A percentile compares a stretch with the other conserved stretches of the same genome.
Conservation (phyloP, 495 filamentous ascomycete species). For the Penicillium argentinense region DNA sequence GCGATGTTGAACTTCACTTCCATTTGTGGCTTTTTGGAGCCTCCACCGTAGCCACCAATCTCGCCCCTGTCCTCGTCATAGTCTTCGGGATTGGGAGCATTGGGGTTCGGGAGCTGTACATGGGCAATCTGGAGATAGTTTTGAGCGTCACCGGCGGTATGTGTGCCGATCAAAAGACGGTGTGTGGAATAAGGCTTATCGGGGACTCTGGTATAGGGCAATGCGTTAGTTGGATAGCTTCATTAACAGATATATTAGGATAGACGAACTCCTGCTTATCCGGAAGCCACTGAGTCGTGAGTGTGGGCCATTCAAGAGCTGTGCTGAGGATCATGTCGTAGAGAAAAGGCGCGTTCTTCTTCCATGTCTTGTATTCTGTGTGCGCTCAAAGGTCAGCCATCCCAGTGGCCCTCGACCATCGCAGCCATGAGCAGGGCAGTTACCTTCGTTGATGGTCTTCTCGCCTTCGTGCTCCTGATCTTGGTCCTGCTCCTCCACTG, state of each 20-base stretch:
- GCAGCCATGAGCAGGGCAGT: background rate
- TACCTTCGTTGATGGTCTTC: conserved; percentile 94
- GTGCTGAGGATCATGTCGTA: conserved; percentile 96
- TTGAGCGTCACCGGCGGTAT: conserved; percentile 81
- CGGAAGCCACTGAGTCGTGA: conserved; percentile 97
- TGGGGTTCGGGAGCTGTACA: conserved; percentile 81
- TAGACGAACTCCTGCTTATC: conserved; percentile 77
- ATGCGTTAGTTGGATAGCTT: no score
- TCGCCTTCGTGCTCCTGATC: conserved; percentile 75
- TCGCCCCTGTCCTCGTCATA: conserved; percentile 92
- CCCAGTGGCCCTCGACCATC: background rate
- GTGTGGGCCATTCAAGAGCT: conserved; percentile 95
- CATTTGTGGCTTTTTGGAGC: conserved; percentile 64
- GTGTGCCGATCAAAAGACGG: conserved; percentile 88
- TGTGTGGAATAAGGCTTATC: conserved; percentile 88
- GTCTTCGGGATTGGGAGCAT: conserved; percentile 69
- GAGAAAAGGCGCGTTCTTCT: conserved; percentile 98
- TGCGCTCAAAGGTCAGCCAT: background rate
- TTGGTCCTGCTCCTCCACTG: conserved; percentile 53
- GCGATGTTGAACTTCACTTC: conserved; percentile 80
- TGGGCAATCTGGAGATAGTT: conserved; percentile 96
- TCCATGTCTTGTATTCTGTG: conserved; percentile 99
- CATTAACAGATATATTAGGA: background rate
- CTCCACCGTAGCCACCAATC: conserved; percentile 83
- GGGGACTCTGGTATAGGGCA: conserved; percentile 51